These are phyloP conservation scores for Cladosporium phlei DNA, from an alignment of 2,329 filamentous ascomycete species.

Conservation along the genomic window DNA sequence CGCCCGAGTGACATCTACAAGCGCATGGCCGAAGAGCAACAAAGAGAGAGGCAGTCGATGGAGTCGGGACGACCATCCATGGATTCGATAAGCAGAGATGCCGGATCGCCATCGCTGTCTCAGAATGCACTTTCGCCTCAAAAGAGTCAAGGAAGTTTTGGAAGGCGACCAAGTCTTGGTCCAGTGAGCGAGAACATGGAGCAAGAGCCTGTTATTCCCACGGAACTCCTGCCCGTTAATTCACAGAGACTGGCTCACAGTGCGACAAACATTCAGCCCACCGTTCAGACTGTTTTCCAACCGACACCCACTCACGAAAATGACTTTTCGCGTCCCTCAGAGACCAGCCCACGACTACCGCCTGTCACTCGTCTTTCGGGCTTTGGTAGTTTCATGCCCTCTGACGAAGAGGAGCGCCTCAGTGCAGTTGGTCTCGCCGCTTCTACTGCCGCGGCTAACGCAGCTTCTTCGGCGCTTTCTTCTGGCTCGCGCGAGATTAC, in stretches of 20 bases:
- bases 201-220: background rate
- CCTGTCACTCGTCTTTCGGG: slow-evolving; percentile 41
- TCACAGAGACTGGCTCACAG: background rate
- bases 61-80: slow-evolving; percentile 56
- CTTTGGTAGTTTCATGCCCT: slow-evolving; percentile 34
- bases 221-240: background rate
- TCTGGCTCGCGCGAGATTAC: slow-evolving; percentile 1
- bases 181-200: slow-evolving; percentile 12
- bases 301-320: background rate
- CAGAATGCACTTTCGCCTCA: background rate
- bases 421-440: slow-evolving; percentile 7
- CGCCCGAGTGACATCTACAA: slow-evolving; percentile 74
- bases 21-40: slow-evolving; percentile 62
- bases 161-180: slow-evolving; percentile 14
- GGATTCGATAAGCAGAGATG: slow-evolving; percentile 40
- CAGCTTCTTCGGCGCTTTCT: slow-evolving; percentile 1
- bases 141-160: slow-evolving; percentile 6
- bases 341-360: slow-evolving; percentile 34
- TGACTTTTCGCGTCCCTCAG: slow-evolving; percentile 25
- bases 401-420: slow-evolving; percentile 9
- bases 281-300: too few relatives aligned
- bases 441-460: slow-evolving; percentile 3
- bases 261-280: background rate
- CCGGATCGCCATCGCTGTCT: background rate
- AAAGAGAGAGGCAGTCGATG: slow-evolving; percentile 52